Evolutionary conservation across 305 asterid genomes (phyloP).

Genomic region (Ajuga reptans): DNA sequence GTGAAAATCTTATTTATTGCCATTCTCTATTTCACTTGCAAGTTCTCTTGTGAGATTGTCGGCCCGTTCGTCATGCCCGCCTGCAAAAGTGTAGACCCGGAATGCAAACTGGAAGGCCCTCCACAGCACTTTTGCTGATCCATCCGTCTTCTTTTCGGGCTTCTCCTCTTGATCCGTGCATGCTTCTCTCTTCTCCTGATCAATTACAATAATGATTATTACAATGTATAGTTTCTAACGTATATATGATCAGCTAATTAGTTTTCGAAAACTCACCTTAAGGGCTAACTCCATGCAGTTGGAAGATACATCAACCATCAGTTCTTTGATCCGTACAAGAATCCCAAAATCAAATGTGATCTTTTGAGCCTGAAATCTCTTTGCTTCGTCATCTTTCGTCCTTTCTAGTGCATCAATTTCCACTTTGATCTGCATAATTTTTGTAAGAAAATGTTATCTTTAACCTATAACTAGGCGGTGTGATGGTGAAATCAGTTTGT

Average conservation of each 20-base stretch:
- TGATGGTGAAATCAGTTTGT: not conserved
- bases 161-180: constrained; percentile 27
- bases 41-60: constrained; percentile 72
- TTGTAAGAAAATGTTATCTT: too few species aligned
- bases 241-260: not conserved
- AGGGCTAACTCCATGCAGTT: constrained; percentile 76
- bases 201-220: not conserved
- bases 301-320: constrained; percentile 78
- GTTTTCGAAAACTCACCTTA: constrained; percentile 43
- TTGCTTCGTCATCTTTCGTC: constrained; percentile 74
- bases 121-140: constrained; percentile 60
- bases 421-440: constrained; percentile 55
- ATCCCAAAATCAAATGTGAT: constrained; percentile 68
- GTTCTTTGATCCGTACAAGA: constrained; percentile 67
- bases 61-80: constrained; percentile 95
- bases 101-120: constrained; percentile 89
- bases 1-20: constrained; percentile 11
- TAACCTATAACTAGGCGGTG: not conserved
- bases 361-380: constrained; percentile 65
- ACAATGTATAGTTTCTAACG: not conserved
- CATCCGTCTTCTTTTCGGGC: constrained; percentile 32
- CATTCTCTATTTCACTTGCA: constrained; percentile 67
- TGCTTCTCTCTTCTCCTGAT: constrained; percentile 53
- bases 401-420: constrained; percentile 69
- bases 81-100: constrained; percentile 76